Percentiles rank a stretch among this genome's conserved stretches.
Conservation (phyloP, 441 rosid species). For the Hura crepitans region DNA sequence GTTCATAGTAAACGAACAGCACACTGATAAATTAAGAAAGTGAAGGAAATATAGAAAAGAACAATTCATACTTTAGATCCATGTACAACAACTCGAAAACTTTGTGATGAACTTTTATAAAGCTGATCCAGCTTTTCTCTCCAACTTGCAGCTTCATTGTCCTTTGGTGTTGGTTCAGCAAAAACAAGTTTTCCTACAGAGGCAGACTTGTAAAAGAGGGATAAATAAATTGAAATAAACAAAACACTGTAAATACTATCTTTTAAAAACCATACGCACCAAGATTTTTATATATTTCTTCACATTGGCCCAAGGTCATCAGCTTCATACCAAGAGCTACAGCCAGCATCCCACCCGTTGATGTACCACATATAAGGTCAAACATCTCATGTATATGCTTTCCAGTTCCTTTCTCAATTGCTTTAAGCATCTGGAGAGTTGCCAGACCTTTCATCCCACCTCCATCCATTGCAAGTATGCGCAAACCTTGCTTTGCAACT, state of each 20-base stretch:
- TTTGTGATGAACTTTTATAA: conserved; percentile 96
- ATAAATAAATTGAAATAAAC: conserved; percentile 18
- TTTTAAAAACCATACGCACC: conserved; percentile 40
- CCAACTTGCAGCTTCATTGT: conserved; percentile 98
- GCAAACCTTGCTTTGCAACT: conserved; percentile 83
- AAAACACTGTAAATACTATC: conserved; percentile 8
- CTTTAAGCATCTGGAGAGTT: conserved; percentile 92
- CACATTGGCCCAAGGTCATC: conserved; percentile 81
- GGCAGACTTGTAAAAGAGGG: conserved; percentile 23
- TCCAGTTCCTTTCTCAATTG: conserved; percentile 93
- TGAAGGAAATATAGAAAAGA: background rate
- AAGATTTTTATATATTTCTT: conserved; percentile 95
- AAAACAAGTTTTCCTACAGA: conserved; percentile 91
- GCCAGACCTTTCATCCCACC: conserved; percentile 99
- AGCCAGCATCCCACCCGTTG: conserved; percentile 99
- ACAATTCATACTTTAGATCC: conserved; percentile 81
- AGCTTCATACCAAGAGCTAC: conserved; percentile 90
- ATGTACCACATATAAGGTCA: conserved; percentile 97
- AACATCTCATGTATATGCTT: conserved; percentile 92
- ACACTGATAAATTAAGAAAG: background rate
- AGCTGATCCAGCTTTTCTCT: conserved; percentile 95
- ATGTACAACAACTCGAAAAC: conserved; percentile 97
- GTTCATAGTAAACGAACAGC: background rate
- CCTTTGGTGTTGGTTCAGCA: conserved; percentile 92
- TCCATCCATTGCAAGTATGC: conserved; percentile 98